Conservation (phyloP, 305 asterid genomes). For the Nicotiana rustica region DNA sequence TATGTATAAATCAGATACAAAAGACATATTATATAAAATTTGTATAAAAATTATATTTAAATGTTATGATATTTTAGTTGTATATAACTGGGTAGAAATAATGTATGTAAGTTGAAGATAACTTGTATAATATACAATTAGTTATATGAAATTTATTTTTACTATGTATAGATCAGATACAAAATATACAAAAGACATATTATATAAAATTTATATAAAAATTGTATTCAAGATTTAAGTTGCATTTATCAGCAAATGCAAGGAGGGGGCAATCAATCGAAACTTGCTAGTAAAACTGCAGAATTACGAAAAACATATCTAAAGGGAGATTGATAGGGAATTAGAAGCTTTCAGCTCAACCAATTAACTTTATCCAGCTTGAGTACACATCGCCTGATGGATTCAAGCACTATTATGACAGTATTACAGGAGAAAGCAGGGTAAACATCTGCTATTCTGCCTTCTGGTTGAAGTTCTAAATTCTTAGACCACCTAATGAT, state of each 20-base stretch:
- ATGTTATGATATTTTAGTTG: no score
- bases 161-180: no score
- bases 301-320: neutral
- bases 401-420: slow-evolving; percentile 89
- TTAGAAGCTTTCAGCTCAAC: neutral
- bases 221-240: neutral
- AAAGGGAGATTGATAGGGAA: neutral
- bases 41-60: no score
- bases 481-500: slow-evolving; percentile 37
- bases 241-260: neutral
- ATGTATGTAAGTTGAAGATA: no score
- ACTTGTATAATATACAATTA: no score
- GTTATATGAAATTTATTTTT: no score
- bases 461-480: slow-evolving; percentile 27
- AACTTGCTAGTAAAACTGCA: neutral
- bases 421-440: slow-evolving; percentile 93
- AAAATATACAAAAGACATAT: no score
- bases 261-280: neutral
- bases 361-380: neutral
- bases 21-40: no score
- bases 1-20: no score
- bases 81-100: no score
- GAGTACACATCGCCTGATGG: slow-evolving; percentile 91
- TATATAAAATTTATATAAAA: no score
- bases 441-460: slow-evolving; percentile 49